Evolutionary conservation across 441 rosid species (phyloP), one percentile per base, ranked within the genome.

Genomic region (Arabidopsis lyrata): DNA sequence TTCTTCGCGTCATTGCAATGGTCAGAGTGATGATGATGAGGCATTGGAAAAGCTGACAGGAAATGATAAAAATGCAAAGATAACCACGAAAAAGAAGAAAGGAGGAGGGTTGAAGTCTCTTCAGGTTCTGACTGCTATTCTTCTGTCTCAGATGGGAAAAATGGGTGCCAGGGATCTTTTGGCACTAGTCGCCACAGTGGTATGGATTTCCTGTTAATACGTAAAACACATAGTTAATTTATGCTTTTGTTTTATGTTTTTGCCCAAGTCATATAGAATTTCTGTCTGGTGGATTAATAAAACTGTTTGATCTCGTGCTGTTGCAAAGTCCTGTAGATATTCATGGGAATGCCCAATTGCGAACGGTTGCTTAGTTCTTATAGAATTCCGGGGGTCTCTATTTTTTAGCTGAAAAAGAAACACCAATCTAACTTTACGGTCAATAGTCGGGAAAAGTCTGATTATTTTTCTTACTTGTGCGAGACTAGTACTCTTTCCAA

Each of bases 121-220:
- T 70, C 89, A 86, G 82, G 85, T 88, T 75, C 84, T 96, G 61
- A 86, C 90, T 35, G 85, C 90, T 63, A 79, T 93, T 82, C 96
- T 96, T 82, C 82, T 90, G 57, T 92, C 97, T 56, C 81, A 86
- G 73, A 96, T 96, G 96, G 99, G 98, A 22, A 87, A 83, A 85
- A 83, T 62, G 72, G 99, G 99, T 75, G 93, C 90, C 63, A 89
- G 87, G 76, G 90, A 96, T 83, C 91, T 96, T 81, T 82, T 93
- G 66, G 85, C 96, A 47, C 78, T 96, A 80, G 81, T 88, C 53
- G 97, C 80, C 74, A 84, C 88, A 34, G 96, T 89, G 85, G 99
- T 96, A 85, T 82, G 94, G 74, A 68, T 79, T 70, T 80, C 62
- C 60, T 64, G 39, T 53, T 68, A 35, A 15, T 56, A n/a, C 20